These are phyloP conservation scores for Forsythia viridissima DNA, from an alignment of 257 asterid genomes.

Conservation along the genomic window DNA sequence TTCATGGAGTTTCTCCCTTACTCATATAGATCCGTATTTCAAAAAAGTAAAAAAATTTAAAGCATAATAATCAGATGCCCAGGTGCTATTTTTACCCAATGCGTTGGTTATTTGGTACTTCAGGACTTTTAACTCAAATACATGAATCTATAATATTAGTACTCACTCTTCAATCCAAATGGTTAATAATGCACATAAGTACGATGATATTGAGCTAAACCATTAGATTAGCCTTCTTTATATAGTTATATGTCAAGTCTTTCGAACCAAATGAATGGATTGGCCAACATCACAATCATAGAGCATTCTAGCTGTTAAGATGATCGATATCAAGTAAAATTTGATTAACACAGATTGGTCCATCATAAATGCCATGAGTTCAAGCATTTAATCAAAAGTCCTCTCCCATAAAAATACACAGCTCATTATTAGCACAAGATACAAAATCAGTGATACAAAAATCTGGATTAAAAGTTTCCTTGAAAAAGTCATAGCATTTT, in stretches of 20 bases:
- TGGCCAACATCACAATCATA: slow-evolving; percentile 2
- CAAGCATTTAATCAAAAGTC: background rate
- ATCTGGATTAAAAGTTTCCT: too few species aligned
- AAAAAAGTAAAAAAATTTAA: too few species aligned
- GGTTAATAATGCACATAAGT: too few species aligned
- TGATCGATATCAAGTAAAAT: background rate
- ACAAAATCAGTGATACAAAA: too few species aligned
- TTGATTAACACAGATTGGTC: slow-evolving; percentile 3
- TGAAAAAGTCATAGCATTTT: too few species aligned
- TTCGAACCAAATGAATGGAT: slow-evolving; percentile 4
- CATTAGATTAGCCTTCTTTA: background rate
- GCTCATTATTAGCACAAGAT: too few species aligned
- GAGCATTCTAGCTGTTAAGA: background rate
- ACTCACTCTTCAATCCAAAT: background rate
- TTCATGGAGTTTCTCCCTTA: background rate
- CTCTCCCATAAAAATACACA: too few species aligned
- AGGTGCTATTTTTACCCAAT: background rate
- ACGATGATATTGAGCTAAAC: background rate
- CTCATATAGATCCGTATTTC: background rate
- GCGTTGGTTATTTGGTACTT: background rate
- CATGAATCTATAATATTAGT: background rate
- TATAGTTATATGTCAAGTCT: background rate
- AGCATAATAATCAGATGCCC: background rate
- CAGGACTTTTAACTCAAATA: background rate
- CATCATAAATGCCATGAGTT: background rate